Base-by-base conservation (phyloP, 768 basidiomycete species). In the Termitomyces sp. region DNA sequence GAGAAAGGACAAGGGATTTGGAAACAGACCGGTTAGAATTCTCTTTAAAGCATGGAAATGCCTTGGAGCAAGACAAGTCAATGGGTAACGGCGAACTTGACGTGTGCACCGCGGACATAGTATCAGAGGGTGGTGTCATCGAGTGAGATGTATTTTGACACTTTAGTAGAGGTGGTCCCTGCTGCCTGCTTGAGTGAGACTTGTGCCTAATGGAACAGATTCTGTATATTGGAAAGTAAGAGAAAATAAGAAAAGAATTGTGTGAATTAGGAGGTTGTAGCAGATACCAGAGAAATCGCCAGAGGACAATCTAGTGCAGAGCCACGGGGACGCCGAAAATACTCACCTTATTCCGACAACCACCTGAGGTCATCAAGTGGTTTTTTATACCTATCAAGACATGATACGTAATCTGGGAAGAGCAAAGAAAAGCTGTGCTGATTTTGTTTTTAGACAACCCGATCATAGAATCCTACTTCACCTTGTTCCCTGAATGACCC, bases 331-430 rank as follows among this genome's bases (percentile, higher is more conserved):
- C 25, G 32, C 12, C 34, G 43, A 60, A 63, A 66, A 58, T 60
- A 77, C 83, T 59, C 57, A 88, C 90, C 89, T 83, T 88, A 79
- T 71, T 91, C 82, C 61, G 86, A 87, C 72, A 86, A 85, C 87
- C 87, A 89, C 88, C 89, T 91, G 43, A 57, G 60, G 64, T 65
- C 55, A 54, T 70, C 60, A 67, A 60, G 31, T 66, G 63, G 61
- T 40, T 55, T n/a, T 59, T 51, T 37, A 55, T 67, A 63, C 48
- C 17, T 56, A 53, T 47, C 59, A 63, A 56, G 60, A 55, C 61
- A 59, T 63, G 60, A 57, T 37, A 74, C 88, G 66, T 64, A 90
- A 89, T 83, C 83, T 73, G 86, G 84, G 86, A 86, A 86, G 87
- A 90, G 74, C 72, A 89, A 81, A 81, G 89, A 88, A 73, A 91